A percentile compares a stretch with the other conserved stretches of the same genome.
Evolutionary conservation across 2,329 filamentous ascomycete genomes (phyloP).

Genomic region (Ophiognomonia clavigignenti-juglandacearum): DNA sequence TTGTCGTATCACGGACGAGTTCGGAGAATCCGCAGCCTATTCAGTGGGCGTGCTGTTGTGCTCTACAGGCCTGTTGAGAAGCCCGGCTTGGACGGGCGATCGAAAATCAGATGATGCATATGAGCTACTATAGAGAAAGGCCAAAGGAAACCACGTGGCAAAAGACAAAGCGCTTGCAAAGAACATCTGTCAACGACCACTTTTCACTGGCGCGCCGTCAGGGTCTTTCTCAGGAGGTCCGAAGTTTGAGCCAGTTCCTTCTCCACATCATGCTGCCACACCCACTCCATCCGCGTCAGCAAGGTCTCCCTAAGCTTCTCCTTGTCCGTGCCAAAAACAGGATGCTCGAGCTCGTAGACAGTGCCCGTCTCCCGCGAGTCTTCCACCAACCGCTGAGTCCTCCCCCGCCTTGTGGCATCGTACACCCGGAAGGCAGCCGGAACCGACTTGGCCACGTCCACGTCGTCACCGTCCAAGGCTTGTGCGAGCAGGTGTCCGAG

Average conservation of each 20-base stretch:
- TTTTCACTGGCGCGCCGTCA: not conserved
- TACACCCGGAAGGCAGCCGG: constrained; percentile 38
- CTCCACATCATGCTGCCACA: constrained; percentile 12
- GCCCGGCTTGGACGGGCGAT: too few species aligned
- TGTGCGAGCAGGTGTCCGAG: constrained; percentile 17
- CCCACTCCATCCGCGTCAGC: constrained; percentile 14
- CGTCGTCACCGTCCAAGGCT: constrained; percentile 3
- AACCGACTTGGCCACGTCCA: constrained; percentile 29
- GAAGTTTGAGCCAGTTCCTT: constrained; percentile 4
- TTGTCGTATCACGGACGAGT: too few species aligned
- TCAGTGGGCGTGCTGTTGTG: too few species aligned
- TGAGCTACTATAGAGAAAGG: too few species aligned
- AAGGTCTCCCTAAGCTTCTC: constrained; percentile 13
- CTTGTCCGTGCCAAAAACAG: constrained; percentile 9
- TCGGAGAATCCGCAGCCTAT: too few species aligned
- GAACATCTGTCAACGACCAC: not conserved
- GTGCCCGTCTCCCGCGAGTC: constrained; percentile 41
- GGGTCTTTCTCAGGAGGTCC: constrained; percentile 2
- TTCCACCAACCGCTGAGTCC: constrained; percentile 44
- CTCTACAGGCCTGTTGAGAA: too few species aligned
- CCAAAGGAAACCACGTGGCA: too few species aligned
- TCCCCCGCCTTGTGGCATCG: constrained; percentile 41
- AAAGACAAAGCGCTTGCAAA: not conserved
- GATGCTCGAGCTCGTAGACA: constrained; percentile 33
- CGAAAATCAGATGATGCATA: too few species aligned